Evolutionary conservation across 306 rosid genomes (phyloP).

Genomic region (Cyamopsis tetragonoloba): DNA sequence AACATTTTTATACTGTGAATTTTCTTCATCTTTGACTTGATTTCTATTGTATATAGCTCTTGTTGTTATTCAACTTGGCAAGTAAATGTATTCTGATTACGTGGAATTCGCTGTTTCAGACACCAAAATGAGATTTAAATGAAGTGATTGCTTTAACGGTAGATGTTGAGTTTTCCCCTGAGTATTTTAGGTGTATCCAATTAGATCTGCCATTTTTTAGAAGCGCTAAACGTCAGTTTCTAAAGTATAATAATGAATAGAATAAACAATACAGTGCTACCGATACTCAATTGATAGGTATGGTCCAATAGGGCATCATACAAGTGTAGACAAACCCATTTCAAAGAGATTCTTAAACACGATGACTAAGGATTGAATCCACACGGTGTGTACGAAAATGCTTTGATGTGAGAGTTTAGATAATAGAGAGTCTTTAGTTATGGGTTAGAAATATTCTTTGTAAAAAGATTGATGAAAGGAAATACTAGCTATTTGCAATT

Average conservation of each 20-base stretch:
- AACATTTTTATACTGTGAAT: constrained; percentile 35
- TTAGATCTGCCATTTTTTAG: neutral
- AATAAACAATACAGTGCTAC: too few species aligned
- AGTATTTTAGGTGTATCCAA: neutral
- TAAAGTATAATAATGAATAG: neutral
- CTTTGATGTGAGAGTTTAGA: too few species aligned
- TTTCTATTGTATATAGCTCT: constrained; percentile 43
- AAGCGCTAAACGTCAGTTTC: neutral
- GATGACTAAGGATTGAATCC: too few species aligned
- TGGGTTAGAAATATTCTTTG: too few species aligned
- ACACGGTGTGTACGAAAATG: too few species aligned
- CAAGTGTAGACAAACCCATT: neutral
- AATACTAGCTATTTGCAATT: neutral
- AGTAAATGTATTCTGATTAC: constrained; percentile 28
- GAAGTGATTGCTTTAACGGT: constrained; percentile 16
- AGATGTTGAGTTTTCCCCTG: neutral
- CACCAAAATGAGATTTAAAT: constrained; percentile 29
- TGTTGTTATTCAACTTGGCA: constrained; percentile 13
- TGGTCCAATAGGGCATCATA: neutral
- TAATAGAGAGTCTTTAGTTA: too few species aligned
- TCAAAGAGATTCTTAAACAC: too few species aligned
- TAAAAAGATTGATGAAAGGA: neutral
- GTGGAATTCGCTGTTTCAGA: constrained; percentile 36
- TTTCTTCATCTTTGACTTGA: constrained; percentile 20
- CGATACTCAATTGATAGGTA: neutral